Evolutionary conservation across 148 eudicot species (phyloP), one percentile per base, ranked within the genome.

Genomic region (Rhododendron williamsianum): DNA sequence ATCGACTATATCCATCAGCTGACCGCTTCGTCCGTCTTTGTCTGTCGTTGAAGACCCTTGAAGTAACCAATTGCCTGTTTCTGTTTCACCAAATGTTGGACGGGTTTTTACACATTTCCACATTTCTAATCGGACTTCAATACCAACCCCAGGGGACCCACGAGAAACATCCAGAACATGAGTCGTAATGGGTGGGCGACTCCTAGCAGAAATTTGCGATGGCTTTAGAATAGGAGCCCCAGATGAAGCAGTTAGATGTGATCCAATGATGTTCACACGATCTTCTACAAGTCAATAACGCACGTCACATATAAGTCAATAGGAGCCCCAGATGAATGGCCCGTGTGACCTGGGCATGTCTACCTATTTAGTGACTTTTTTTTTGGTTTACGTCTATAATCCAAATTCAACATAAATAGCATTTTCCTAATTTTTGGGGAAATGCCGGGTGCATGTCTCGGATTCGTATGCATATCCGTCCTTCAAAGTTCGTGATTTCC

Each of bases 11-110:
- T 82, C 83, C 96, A 95, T 94, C 84, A 97, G 87, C 30, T 93
- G 95, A 86, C 94, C 94, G 83, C 98, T 90, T 90, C 98, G 88
- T 16, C 98, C 99, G 60, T 97, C 99, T 94, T 89, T 90, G 82
- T 95, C 94, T 0, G 99, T 97, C 35, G 76, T 87, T 78, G 95
- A 91, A 79, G 91, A 88, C 67, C 99, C 99, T 71, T 89, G 85
- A 12, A 83, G 52, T 69, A 78, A 67, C 98, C 98, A 97, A 82
- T 88, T 82, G 19, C 87, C 89, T 36, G 81, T 74, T 84, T 90
- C 93, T 4, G 87, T 65, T 10, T 88, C 90, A 10, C 91, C 91
- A 87, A 95, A 97, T 18, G 87, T 52, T 51, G 95, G 96, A 58
- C 76, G 51, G 45, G 90, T 83, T 73, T 90, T 90, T 52, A 86